Conservation (phyloP, 202 grass and related monocot species). For the Alloteropsis angusta region DNA sequence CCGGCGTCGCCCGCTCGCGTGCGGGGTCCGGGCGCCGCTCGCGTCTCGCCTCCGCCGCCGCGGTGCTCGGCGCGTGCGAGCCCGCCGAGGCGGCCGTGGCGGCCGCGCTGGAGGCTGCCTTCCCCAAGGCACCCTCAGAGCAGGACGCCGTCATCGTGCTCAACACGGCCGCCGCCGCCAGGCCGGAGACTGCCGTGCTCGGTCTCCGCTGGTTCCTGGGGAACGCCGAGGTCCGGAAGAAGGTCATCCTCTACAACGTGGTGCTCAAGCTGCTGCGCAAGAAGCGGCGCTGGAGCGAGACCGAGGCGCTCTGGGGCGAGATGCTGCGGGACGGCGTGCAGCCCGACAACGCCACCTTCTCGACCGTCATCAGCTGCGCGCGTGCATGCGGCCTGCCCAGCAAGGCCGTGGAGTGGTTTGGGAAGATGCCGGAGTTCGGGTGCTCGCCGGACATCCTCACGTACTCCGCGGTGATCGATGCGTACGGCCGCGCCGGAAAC, state of each 20-base stretch:
- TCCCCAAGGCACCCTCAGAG: constrained; percentile 44
- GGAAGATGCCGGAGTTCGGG: constrained; percentile 66
- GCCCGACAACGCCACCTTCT: constrained; percentile 79
- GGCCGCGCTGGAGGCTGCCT: constrained; percentile 34
- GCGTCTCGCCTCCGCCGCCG: constrained; percentile 37
- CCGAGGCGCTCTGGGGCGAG: constrained; percentile 62
- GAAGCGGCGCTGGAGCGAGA: constrained; percentile 46
- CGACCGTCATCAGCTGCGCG: constrained; percentile 74
- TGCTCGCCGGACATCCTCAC: constrained; percentile 70
- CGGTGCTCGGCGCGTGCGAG: constrained; percentile 34
- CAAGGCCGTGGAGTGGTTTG: constrained; percentile 86
- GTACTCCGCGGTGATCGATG: constrained; percentile 64
- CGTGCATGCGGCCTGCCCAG: constrained; percentile 46
- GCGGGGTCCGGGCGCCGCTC: constrained; percentile 35
- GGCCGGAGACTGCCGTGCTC: constrained; percentile 37
- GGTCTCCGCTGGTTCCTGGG: constrained; percentile 68
- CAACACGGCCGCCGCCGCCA: constrained; percentile 35
- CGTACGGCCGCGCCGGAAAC: constrained; percentile 59
- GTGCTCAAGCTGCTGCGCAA: constrained; percentile 70
- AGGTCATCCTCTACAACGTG: constrained; percentile 84
- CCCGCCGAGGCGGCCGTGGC: constrained; percentile 26
- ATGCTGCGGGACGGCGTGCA: constrained; percentile 49
- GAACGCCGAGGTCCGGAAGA: constrained; percentile 42
- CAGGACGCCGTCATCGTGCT: constrained; percentile 83
- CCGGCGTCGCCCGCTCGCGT: constrained; percentile 25